These are phyloP conservation scores for Magnaporthiopsis incrustans DNA, from an alignment of 2,329 filamentous ascomycete species.

Conservation along the genomic window DNA sequence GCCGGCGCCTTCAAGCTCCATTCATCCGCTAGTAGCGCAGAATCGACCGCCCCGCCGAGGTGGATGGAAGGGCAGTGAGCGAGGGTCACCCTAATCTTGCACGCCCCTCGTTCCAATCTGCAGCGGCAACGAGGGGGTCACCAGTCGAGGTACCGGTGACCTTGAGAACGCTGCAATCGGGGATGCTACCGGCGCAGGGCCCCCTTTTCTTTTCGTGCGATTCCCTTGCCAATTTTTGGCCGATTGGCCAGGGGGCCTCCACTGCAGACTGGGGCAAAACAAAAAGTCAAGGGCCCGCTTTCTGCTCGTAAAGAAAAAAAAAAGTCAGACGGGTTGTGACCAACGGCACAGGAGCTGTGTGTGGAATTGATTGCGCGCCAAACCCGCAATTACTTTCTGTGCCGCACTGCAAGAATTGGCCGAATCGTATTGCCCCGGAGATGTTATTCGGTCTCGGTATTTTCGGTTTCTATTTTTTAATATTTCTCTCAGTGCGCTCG, in stretches of 20 bases:
- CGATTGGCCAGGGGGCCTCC: background rate
- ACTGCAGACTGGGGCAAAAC: background rate
- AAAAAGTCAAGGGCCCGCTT: background rate
- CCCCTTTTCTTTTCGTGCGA: background rate
- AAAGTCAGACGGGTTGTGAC: background rate
- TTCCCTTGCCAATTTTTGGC: background rate
- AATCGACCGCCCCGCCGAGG: background rate
- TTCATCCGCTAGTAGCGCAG: background rate
- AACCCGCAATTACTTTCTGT: background rate
- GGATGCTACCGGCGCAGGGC: background rate
- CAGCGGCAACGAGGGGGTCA: background rate
- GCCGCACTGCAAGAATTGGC: background rate
- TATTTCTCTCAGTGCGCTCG: background rate
- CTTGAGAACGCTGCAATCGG: background rate
- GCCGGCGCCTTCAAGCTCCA: background rate
- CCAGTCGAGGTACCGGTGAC: background rate
- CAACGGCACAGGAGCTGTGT: background rate
- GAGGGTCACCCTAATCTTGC: background rate
- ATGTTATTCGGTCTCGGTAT: too few species aligned
- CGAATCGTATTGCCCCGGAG: too few species aligned
- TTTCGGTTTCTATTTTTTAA: background rate
- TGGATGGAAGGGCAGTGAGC: background rate
- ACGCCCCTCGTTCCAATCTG: background rate
- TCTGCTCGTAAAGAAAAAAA: background rate
- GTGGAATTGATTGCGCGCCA: background rate